phyloP scores from a whole-genome alignment of 768 basidiomycete genomes.

The Sarcomyxa edulis region DNA sequence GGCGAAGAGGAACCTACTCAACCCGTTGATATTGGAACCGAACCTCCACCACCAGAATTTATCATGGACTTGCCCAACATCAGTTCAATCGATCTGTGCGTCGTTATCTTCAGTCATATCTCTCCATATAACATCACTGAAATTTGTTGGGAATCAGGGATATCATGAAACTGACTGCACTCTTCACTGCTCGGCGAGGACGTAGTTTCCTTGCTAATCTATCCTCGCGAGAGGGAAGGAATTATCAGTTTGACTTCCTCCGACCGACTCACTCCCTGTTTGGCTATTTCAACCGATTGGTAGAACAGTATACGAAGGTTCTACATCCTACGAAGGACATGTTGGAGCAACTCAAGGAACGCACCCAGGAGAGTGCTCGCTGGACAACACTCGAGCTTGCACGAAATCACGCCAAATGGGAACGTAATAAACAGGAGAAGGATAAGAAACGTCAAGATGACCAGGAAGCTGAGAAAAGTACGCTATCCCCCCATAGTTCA shows the following conservation, averaged over 20 bases:
- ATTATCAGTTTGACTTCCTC: conserved; percentile 97
- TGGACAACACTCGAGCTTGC: conserved; percentile 80
- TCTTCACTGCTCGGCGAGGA: conserved; percentile 92
- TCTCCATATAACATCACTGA: conserved; percentile 5
- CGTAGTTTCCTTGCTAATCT: conserved; percentile 80
- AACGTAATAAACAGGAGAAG: conserved; percentile 75
- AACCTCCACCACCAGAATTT: conserved; percentile 80
- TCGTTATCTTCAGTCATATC: conserved; percentile 13
- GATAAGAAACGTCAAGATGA: conserved; percentile 87
- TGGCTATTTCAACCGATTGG: conserved; percentile 93
- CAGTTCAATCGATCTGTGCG: conserved; percentile 86
- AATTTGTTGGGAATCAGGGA: conserved; percentile 50
- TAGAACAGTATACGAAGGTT: conserved; percentile 92
- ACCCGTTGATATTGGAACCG: conserved; percentile 58
- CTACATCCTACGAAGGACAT: conserved; percentile 76
- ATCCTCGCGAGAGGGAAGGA: conserved; percentile 84
- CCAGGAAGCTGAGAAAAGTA: conserved; percentile 84
- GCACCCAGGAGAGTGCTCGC: conserved; percentile 57
- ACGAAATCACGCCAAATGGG: conserved; percentile 82
- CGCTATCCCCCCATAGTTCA: conserved; percentile 23
- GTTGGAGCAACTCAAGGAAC: conserved; percentile 63
- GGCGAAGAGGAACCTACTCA: conserved; percentile 32
- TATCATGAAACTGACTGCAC: conserved; percentile 92
- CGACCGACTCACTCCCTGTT: conserved; percentile 95
- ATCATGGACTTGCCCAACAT: conserved; percentile 84